Evolutionary conservation across 257 asterid species (phyloP).

Genomic region (Apocynum venetum): DNA sequence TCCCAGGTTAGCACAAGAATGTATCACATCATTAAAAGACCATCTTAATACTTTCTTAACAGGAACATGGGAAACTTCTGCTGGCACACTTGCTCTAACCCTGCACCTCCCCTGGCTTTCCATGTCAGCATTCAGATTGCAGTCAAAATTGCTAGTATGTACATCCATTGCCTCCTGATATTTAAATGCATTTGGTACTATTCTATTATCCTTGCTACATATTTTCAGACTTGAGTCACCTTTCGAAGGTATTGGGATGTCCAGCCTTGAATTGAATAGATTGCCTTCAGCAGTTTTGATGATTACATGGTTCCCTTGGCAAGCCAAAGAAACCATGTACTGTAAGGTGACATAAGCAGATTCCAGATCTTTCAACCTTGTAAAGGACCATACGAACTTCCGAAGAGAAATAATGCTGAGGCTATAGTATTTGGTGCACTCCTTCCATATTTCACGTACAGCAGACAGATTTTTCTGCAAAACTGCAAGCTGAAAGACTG

Average conservation of each 20-base stretch:
- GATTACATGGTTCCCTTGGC: conserved; percentile 27
- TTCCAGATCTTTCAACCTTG: conserved; percentile 65
- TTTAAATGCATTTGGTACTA: conserved; percentile 21
- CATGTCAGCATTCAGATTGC: conserved; percentile 18
- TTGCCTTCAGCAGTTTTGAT: conserved; percentile 49
- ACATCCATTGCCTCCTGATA: conserved; percentile 23
- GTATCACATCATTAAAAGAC: conserved; percentile 66
- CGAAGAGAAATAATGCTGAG: conserved; percentile 55
- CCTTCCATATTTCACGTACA: conserved; percentile 74
- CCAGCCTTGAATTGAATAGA: conserved; percentile 40
- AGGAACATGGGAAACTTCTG: conserved; percentile 32
- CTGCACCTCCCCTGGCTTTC: conserved; percentile 16
- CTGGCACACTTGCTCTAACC: conserved; percentile 27
- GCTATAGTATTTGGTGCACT: conserved; percentile 46
- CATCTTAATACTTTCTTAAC: conserved; percentile 49
- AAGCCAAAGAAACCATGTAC: conserved; percentile 54
- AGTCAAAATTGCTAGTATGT: conserved; percentile 14
- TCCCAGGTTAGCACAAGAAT: conserved; percentile 53
- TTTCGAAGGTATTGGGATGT: conserved; percentile 60
- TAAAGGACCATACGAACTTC: conserved; percentile 65
- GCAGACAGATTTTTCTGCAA: conserved; percentile 58
- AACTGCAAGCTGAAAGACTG: conserved; percentile 84
- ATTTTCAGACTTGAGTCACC: conserved; percentile 26
- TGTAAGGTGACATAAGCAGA: conserved; percentile 70
- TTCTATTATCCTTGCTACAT: conserved; percentile 16